Evolutionary conservation across 345 rosid species (phyloP), one percentile per base, ranked within the genome.

Genomic region (Jatropha curcas): DNA sequence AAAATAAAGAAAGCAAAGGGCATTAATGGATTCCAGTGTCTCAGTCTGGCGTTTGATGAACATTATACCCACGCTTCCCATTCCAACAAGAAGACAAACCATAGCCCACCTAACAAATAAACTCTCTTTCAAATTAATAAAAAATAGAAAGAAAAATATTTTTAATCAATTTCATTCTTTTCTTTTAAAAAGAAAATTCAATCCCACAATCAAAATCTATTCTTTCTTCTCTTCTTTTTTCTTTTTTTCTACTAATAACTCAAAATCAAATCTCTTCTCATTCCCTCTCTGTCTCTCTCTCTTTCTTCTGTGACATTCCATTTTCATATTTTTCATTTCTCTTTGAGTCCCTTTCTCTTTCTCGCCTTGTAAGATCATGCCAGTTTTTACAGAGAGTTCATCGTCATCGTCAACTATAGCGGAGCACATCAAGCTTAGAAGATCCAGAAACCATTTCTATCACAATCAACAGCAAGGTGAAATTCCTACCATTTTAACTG

Each of bases 341-440:
- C n/a, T n/a, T n/a, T 55, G 45, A 20, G 71, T 19, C 20, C 39
- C 19, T 22, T 19, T 8, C 35, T 28, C n/a, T 55, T 25, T 22
- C 59, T 28, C 55, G 53, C 48, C 55, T 22, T 68, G 8, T 24
- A 14, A 67, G 27, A 80, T 76, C 77, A 90, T 89, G 90, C 85
- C 92, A 27, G 46, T 80, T 72, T 60, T 81, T 71, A 62, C 79
- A 75, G 96, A 86, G 71, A 71, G 66, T 22, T 67, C 89, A 55
- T n/a, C 88, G n/a, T n/a, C n/a, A n/a, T n/a, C n/a, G n/a, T n/a
- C n/a, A 22, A 79, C 88, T 46, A 76, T 76, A 20, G 83, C 81
- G 14, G 89, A 89, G 62, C 85, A 83, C 55, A 81, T 84, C 65
- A 79, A 71, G 71, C 80, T 60, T 67, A 87, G 90, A 72, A 76